These are phyloP conservation scores for Colletotrichum somersetense DNA, from an alignment of 2,329 filamentous ascomycete species.

Conservation along the genomic window DNA sequence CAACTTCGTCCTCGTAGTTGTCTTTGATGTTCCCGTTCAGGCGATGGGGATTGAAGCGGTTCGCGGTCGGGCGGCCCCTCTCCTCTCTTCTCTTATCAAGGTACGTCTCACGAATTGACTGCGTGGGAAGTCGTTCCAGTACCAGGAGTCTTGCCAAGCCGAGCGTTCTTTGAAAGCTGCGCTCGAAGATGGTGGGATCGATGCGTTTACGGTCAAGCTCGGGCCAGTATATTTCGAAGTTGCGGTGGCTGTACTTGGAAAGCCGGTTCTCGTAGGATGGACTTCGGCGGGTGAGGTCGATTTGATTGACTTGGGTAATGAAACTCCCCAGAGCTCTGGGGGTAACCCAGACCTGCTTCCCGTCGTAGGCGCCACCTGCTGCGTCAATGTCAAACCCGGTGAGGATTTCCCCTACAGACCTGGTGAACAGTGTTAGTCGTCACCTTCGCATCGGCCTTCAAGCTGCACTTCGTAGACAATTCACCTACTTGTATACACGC, in stretches of 20 bases:
- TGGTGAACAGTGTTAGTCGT: neutral
- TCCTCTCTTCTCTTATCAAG: conserved; percentile 77
- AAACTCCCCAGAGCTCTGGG: conserved; percentile 83
- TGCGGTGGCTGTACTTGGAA: conserved; percentile 86
- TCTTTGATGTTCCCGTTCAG: conserved; percentile 81
- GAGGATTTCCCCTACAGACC: conserved; percentile 65
- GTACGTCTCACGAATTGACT: conserved; percentile 76
- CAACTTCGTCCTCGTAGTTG: conserved; percentile 81
- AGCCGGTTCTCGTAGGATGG: conserved; percentile 90
- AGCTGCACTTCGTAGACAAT: conserved; percentile 50
- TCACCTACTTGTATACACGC: conserved; percentile 85
- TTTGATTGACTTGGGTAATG: conserved; percentile 84
- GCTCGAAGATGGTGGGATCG: conserved; percentile 89
- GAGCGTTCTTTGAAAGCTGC: conserved; percentile 80
- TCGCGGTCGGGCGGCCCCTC: conserved; percentile 73
- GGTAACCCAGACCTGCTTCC: conserved; percentile 81
- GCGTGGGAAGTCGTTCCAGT: conserved; percentile 81
- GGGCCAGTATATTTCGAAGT: conserved; percentile 87
- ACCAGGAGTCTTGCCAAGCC: conserved; percentile 85
- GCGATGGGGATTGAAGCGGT: conserved; percentile 57
- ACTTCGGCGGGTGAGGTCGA: conserved; percentile 83
- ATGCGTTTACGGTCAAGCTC: conserved; percentile 79
- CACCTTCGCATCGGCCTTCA: conserved; percentile 42
- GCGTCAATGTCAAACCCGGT: conserved; percentile 92
- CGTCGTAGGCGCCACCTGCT: conserved; percentile 84